Conservation (phyloP, 2,329 filamentous ascomycete species). For the Aspergillus udagawae region DNA sequence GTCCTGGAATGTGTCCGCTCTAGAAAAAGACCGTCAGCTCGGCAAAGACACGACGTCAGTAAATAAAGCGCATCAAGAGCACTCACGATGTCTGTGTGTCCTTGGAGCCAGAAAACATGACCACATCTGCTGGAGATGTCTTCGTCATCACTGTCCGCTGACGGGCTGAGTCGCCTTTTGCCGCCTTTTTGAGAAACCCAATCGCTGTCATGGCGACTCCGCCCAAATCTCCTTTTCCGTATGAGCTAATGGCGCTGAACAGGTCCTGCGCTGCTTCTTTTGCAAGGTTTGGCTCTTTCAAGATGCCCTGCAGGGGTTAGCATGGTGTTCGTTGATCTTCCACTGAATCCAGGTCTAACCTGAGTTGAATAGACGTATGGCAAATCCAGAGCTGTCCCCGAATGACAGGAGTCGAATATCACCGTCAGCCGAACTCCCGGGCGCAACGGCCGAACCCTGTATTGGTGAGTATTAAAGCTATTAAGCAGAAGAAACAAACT, state of each 20-base stretch:
- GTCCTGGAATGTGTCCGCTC: constrained; percentile 84
- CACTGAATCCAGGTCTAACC: too few relatives aligned
- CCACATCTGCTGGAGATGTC: constrained; percentile 89
- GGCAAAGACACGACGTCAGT: background rate
- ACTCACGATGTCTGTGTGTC: constrained; percentile 72
- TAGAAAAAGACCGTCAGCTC: constrained; percentile 32
- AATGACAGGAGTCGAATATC: constrained; percentile 66
- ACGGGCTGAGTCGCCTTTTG: constrained; percentile 71
- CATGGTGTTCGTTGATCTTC: background rate
- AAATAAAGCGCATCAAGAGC: background rate
- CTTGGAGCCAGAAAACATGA: constrained; percentile 97
- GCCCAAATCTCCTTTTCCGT: constrained; percentile 76
- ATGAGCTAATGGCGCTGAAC: constrained; percentile 65
- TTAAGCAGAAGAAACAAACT: background rate
- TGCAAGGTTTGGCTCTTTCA: constrained; percentile 65
- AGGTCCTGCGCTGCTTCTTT: constrained; percentile 64
- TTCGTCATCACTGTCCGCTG: constrained; percentile 80
- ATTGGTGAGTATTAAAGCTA: background rate
- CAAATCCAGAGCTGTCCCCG: constrained; percentile 62
- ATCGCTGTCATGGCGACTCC: constrained; percentile 78
- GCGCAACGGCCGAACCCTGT: constrained; percentile 66
- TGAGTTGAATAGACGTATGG: constrained; percentile 66
- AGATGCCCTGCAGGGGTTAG: constrained; percentile 43
- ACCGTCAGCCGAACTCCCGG: constrained; percentile 77
- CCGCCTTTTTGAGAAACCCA: constrained; percentile 82